These are phyloP conservation scores for Aegilops sharonensis DNA, from an alignment of 176 grass and related monocot genomes.

Conservation along the genomic window DNA sequence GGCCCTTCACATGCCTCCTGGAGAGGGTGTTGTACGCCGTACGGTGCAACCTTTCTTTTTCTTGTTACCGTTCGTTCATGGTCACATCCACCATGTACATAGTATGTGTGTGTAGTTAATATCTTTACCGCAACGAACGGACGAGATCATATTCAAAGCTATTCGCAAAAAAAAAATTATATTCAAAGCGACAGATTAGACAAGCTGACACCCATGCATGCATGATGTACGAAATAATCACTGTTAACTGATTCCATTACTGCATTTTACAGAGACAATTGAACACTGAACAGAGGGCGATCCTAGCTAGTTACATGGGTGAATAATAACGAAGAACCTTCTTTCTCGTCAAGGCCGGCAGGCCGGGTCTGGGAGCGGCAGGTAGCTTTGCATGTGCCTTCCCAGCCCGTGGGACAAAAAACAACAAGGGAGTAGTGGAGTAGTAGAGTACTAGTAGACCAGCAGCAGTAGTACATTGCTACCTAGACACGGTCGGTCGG, in stretches of 20 bases:
- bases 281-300: not conserved
- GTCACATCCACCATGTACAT: not conserved
- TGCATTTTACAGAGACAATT: slow-evolving; percentile 36
- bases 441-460: slow-evolving; percentile 5
- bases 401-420: slow-evolving; percentile 43
- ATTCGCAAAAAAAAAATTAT: not conserved
- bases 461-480: slow-evolving; percentile 1
- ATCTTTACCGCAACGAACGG: no score
- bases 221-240: not conserved
- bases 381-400: slow-evolving; percentile 44
- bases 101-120: not conserved
- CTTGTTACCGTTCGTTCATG: not conserved
- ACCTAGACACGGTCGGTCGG: not conserved
- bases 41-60: not conserved
- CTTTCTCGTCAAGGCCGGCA: not conserved
- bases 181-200: not conserved
- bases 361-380: slow-evolving; percentile 28
- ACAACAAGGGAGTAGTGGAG: slow-evolving; percentile 17
- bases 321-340: slow-evolving; percentile 34
- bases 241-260: slow-evolving; percentile 4
- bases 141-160: not conserved
- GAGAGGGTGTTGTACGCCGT: slow-evolving; percentile 11
- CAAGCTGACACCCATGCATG: slow-evolving; percentile 7
- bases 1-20: slow-evolving; percentile 39
- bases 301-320: slow-evolving; percentile 35